Base-by-base conservation (phyloP, 352 stramenopile species). In the Pythium plurisporium region DNA sequence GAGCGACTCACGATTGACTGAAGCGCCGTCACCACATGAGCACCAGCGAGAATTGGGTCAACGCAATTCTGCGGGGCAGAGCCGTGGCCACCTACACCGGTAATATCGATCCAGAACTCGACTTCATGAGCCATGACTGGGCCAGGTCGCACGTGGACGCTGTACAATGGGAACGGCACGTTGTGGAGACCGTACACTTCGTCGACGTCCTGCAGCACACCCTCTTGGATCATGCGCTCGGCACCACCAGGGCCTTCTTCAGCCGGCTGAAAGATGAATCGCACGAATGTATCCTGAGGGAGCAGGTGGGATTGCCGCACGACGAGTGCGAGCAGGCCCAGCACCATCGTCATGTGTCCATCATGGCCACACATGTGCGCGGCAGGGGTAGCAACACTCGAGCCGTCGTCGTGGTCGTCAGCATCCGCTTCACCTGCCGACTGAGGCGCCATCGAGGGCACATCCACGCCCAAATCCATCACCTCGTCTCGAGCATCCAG, bases 321-420 rank as follows among this genome's bases (percentile, higher is more conserved):
- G 3, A 96, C 62, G 46, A 96, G 58, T 15, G 79, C 81, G 9
- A 86, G 82, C 22, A 97, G 82, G n/a, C 92, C 94, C 14, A 98
- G 64, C 2, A 98, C 74, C 70, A 97, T 97, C 8, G 86, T 87
- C 70, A 96, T 98, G 70, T 99, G 96, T 5, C 86, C 94, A 71
- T 99, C 96, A 55, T 99, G 96, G 42, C 96, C 96, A 62, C 95
- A 98, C 55, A 96, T 96, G 73, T 99, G 96, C 65, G 83, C 83
- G 2, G 78, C 79, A 15, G 67, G 64, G 5, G 73, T 57, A 5
- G 43, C 12, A 20, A 26, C 17, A 3, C 53, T 23, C 29, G 25
- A 9, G 12, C 27, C 48, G 9, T 79, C 69, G 36, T 69, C 61
- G 12, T 75, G 61, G 17, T 76, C 68, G 27, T 79, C 60, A 12